Evolutionary conservation across 306 rosid species (phyloP).

Genomic region (Betula pendula): DNA sequence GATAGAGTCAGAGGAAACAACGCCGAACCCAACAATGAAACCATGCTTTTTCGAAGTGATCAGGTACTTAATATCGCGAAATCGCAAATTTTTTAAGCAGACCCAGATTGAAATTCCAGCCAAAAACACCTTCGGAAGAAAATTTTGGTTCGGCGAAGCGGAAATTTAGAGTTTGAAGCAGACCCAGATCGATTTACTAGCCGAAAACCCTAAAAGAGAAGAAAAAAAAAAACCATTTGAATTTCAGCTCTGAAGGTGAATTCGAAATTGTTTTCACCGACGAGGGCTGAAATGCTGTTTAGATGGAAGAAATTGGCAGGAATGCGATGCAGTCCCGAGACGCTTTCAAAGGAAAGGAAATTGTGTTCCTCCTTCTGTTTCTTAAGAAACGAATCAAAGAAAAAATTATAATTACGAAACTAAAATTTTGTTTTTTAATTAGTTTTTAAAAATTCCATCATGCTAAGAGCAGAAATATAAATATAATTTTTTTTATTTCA

Average conservation of each 20-base stretch:
- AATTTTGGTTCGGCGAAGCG: neutral
- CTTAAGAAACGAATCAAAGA: no score
- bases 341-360: no score
- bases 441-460: no score
- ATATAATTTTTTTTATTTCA: no score
- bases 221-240: neutral
- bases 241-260: no score
- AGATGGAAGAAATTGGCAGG: no score
- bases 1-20: slow-evolving; percentile 44
- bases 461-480: no score
- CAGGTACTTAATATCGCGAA: slow-evolving; percentile 6
- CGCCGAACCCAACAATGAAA: slow-evolving; percentile 49
- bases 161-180: neutral
- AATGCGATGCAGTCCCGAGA: no score
- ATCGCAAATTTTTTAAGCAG: slow-evolving; percentile 19
- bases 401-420: no score
- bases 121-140: slow-evolving; percentile 4
- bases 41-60: slow-evolving; percentile 42
- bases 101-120: slow-evolving; percentile 17
- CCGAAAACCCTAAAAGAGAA: neutral
- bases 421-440: no score
- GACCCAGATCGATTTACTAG: neutral
- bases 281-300: no score
- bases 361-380: no score
- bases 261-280: neutral